Base-by-base conservation (phyloP, 352 stramenopile genomes). In the Phytophthora constricta region DNA sequence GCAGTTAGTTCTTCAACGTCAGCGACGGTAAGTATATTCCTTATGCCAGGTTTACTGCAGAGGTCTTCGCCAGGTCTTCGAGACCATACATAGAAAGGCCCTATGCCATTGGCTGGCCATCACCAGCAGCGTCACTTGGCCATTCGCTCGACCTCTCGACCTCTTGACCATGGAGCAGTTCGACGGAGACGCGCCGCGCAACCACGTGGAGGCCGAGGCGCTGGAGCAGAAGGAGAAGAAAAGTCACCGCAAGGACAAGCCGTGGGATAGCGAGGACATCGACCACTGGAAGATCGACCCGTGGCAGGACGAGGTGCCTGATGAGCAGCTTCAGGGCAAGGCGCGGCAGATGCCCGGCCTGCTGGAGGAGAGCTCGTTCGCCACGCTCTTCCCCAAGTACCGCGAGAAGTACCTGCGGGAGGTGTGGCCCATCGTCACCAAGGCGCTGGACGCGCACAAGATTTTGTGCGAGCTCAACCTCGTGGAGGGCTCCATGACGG, bases 321-420 rank as follows among this genome's bases (percentile, higher is more conserved):
- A 97, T 48, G 91, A 96, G 26, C 86, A 97, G 68, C 86, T 92
- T 64, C 74, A 72, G 14, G 77, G 75, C 51, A 84, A 89, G 72
- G 88, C 77, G 65, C 57, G 78, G 56, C 70, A 67, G 43, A 89
- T 93, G 82, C 80, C 82, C 14, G 83, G 87, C 20, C 89, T 99
- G 59, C 82, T 99, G 25, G 97, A 99, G 77, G 98, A 99, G 86
- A 98, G 92, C 42, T 99, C 90, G 54, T 99, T 99, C 78, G 98
- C 98, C 37, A 99, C 97, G 54, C 90, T 99, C 16, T 99, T 99
- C 76, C 98, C 98, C 39, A 99, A 99, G 73, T 99, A 99, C 79
- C 87, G 98, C 41, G 98, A 99, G 79, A 98, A 99, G 68, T 99
- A 99, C 82, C 77, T 99, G 28, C 90, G 97, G 26, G 97, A 99